Evolutionary conservation across 306 rosid genomes (phyloP), one percentile per base, ranked within the genome.

Genomic region (Begonia fuchsioides): DNA sequence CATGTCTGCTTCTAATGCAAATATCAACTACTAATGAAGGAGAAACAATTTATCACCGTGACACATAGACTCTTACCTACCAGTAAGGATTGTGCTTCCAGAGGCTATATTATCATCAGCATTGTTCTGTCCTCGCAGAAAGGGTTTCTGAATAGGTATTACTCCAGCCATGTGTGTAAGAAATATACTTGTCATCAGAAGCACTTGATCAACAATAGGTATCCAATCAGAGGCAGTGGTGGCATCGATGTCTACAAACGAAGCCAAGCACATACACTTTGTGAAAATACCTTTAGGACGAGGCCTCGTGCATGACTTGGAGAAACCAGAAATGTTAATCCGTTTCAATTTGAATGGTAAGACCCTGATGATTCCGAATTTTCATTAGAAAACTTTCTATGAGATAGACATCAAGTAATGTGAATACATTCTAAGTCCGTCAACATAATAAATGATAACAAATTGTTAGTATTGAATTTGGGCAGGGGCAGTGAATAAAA

Each of bases 51-150:
- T 59, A 35, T 13, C 69, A 44, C 52, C 48, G 44, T 61, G 66
- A 75, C 52, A 53, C 50, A 77, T 81, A 70, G 75, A 78, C 90
- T 82, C 97, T 84, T 81, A 90, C 97, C 97, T 84, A 90, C 97
- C 97, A 90, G 87, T 81, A 73, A 47, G 44, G 66, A 60, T 73
- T 47, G 87, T 55, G 51, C 62, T 69, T 62, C 64, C 74, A 43
- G 68, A 59, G 49, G 51, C 55, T n/a, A 49, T 55, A 43, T 53
- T 64, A 56, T 78, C 69, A 32, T 45, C 65, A 60, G 72, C 60
- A 68, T 61, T 50, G 53, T 19, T 75, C 66, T 84, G 79, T 56
- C 53, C 70, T 73, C 44, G 58, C 32, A 18, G 45, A 69, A 49
- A 55, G 52, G 94, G 63, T 61, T 68, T 77, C 63, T 49, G 66